phyloP scores from a whole-genome alignment of 1,284 basidiomycete genomes.

The Lignosus rhinocerotis region DNA sequence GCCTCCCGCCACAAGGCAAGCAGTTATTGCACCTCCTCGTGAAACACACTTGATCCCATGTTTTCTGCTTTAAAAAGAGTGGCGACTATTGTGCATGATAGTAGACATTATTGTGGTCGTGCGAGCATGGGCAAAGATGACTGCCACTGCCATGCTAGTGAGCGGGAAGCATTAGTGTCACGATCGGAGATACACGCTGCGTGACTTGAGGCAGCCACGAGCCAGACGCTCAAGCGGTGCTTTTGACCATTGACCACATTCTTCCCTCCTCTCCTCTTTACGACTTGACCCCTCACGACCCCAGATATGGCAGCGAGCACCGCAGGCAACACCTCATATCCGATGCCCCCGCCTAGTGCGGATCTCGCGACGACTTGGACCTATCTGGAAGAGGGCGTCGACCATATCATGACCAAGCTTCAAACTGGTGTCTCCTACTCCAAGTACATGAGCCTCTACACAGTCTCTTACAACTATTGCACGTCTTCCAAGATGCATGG shows the following conservation, averaged over 20 bases:
- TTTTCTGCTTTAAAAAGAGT: too few species aligned
- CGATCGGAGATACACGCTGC: slow-evolving; percentile 5
- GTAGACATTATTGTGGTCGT: not conserved
- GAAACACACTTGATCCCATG: too few species aligned
- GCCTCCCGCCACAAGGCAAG: too few species aligned
- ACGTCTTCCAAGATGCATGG: slow-evolving; percentile 86
- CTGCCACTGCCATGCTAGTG: not conserved
- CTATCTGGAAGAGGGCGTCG: slow-evolving; percentile 87
- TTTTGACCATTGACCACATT: slow-evolving; percentile 22
- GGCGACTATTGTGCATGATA: not conserved
- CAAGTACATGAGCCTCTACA: slow-evolving; percentile 93
- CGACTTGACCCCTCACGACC: slow-evolving; percentile 2
- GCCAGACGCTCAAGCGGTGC: slow-evolving; percentile 20
- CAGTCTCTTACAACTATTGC: slow-evolving; percentile 96
- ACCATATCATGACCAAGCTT: slow-evolving; percentile 91
- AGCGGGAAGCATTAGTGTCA: not conserved
- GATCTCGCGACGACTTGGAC: slow-evolving; percentile 87
- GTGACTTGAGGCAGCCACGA: slow-evolving; percentile 21
- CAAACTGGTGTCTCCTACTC: slow-evolving; percentile 89
- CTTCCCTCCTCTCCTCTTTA: slow-evolving; percentile 2
- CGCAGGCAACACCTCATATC: slow-evolving; percentile 26
- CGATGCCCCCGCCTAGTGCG: slow-evolving; percentile 65
- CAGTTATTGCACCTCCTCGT: too few species aligned
- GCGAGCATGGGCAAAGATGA: slow-evolving; percentile 2
- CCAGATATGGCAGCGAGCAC: slow-evolving; percentile 28